Conservation (phyloP, 2,329 filamentous ascomycete genomes). For the Fusarium nygamai region DNA sequence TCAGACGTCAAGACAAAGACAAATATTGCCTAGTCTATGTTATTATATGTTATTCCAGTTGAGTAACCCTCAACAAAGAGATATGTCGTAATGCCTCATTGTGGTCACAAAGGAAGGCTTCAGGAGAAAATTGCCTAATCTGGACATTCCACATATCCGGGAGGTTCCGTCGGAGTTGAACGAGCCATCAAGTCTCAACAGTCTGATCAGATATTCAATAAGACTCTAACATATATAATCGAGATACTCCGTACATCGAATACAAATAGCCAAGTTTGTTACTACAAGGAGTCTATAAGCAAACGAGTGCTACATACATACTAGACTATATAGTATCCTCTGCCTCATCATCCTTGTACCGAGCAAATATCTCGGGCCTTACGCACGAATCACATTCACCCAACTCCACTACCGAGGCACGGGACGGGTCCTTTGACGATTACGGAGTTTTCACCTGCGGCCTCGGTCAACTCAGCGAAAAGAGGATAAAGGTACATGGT, state of each 20-base stretch:
- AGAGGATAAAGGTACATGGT: neutral
- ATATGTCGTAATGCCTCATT: neutral
- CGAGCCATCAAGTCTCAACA: neutral
- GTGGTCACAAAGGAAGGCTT: neutral
- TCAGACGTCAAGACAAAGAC: neutral
- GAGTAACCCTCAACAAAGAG: neutral
- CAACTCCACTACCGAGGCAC: conserved; percentile 38
- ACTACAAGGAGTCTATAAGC: neutral
- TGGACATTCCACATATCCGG: neutral
- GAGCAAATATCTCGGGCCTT: conserved; percentile 4
- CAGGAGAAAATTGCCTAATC: conserved; percentile 2
- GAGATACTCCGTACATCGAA: neutral
- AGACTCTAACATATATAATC: neutral
- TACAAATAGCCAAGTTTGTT: neutral
- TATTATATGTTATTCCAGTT: neutral
- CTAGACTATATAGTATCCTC: no score
- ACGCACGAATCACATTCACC: conserved; percentile 35
- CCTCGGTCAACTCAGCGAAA: conserved; percentile 43
- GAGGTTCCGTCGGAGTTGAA: neutral
- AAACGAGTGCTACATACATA: neutral
- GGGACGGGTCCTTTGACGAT: conserved; percentile 1
- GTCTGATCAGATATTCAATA: no score
- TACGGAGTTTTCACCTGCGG: conserved; percentile 29
- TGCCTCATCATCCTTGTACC: neutral
- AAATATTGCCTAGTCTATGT: neutral